Conservation (phyloP, 352 stramenopile genomes). For the Phytophthora ohioensis region DNA sequence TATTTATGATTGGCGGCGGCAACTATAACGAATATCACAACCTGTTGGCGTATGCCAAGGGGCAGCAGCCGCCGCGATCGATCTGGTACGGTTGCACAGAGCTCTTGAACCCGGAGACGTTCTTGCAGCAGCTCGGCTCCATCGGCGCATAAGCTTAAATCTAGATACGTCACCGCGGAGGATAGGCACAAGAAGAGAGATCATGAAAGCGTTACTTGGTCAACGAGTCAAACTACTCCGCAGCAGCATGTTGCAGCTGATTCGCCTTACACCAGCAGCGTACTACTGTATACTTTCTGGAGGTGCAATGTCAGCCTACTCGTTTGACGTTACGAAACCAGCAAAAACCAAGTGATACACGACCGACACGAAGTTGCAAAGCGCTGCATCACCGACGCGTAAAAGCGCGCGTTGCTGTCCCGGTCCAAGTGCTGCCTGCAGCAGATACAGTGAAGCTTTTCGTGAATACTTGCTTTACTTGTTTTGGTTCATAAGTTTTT, state of each 20-base stretch:
- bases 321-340: no score
- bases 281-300: no score
- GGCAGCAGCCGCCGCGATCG: conserved; percentile 65
- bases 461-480: background rate
- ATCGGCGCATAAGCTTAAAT: conserved; percentile 56
- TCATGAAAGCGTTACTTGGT: background rate
- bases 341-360: no score
- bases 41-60: conserved; percentile 84
- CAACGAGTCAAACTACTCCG: no score
- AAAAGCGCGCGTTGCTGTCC: no score
- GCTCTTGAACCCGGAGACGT: conserved; percentile 89
- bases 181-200: background rate
- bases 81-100: conserved; percentile 93
- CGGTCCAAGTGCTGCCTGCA: no score
- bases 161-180: no score
- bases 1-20: conserved; percentile 90
- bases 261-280: no score
- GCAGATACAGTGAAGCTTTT: no score
- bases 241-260: no score
- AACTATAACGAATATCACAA: conserved; percentile 93
- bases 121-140: conserved; percentile 85
- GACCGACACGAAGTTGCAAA: no score
- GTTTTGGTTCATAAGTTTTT: background rate
- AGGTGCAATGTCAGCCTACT: background rate
- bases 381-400: no score